phyloP scores from a whole-genome alignment of 345 rosid species.

The Gynandropsis gynandra region DNA sequence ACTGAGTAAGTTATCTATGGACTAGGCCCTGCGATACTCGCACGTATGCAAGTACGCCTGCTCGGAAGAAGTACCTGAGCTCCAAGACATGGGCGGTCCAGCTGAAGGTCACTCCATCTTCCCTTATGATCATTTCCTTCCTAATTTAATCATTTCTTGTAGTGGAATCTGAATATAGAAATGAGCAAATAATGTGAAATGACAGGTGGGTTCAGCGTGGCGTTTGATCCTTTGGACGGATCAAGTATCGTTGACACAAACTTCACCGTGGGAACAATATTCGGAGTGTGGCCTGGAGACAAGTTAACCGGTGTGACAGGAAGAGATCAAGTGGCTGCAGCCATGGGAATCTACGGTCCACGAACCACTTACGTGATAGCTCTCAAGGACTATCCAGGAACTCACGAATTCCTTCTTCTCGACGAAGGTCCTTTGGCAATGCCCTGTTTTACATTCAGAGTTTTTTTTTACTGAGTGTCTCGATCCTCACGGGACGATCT shows the following conservation, averaged over 20 bases:
- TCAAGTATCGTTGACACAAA: slow-evolving; percentile 84
- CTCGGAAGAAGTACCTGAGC: slow-evolving; percentile 95
- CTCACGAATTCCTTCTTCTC: slow-evolving; percentile 96
- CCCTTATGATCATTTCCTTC: background rate
- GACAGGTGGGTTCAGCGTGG: slow-evolving; percentile 86
- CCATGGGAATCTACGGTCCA: slow-evolving; percentile 96
- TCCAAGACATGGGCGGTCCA: slow-evolving; percentile 98
- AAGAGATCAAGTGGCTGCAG: slow-evolving; percentile 88
- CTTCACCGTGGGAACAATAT: slow-evolving; percentile 88
- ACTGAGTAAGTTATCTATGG: slow-evolving; percentile 7
- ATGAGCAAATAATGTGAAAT: slow-evolving; percentile 1
- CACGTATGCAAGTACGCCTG: slow-evolving; percentile 95
- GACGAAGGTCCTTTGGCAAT: slow-evolving; percentile 66
- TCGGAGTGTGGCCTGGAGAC: slow-evolving; percentile 98
- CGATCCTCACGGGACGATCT: background rate
- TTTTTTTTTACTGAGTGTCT: slow-evolving; percentile 12
- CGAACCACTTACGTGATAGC: slow-evolving; percentile 87
- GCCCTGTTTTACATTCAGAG: background rate
- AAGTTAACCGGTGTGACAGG: slow-evolving; percentile 77
- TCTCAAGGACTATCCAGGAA: slow-evolving; percentile 76
- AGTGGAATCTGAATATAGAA: too few relatives aligned
- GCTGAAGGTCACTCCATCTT: slow-evolving; percentile 49
- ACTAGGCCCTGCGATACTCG: slow-evolving; percentile 78
- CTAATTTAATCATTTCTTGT: too few relatives aligned
- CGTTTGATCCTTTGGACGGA: slow-evolving; percentile 88